phyloP scores from a whole-genome alignment of 2,329 filamentous ascomycete species.

The Aspergillus pseudotamarii region DNA sequence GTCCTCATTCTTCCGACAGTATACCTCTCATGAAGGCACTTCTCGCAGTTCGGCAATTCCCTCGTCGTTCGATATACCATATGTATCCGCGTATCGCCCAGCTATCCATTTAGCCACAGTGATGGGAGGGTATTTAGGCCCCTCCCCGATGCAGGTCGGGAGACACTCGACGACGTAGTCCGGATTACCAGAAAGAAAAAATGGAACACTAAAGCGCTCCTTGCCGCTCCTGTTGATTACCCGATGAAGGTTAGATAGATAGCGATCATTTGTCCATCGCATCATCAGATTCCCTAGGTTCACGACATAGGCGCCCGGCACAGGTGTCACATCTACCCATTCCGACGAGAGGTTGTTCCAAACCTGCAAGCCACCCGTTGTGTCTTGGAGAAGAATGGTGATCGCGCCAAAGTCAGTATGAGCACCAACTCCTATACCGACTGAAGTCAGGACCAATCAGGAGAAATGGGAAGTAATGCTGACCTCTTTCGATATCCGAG shows the following conservation, averaged over 20 bases:
- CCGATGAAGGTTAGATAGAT: constrained; percentile 31
- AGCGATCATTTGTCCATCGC: constrained; percentile 32
- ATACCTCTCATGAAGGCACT: background rate
- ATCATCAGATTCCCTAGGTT: constrained; percentile 36
- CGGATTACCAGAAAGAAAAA: constrained; percentile 31
- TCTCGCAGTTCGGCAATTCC: background rate
- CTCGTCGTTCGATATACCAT: constrained; percentile 8
- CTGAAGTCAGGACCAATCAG: background rate
- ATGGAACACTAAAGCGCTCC: constrained; percentile 31
- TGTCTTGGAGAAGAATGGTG: constrained; percentile 35
- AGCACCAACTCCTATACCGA: constrained; percentile 28
- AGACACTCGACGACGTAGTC: constrained; percentile 29
- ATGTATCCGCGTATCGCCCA: constrained; percentile 28
- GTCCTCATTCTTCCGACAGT: no score
- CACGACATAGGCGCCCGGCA: constrained; percentile 30
- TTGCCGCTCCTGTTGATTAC: constrained; percentile 30
- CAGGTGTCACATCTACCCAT: constrained; percentile 31
- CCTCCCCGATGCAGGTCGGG: constrained; percentile 16
- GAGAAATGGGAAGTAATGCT: background rate
- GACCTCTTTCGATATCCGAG: constrained; percentile 20
- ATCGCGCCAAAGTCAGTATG: constrained; percentile 39
- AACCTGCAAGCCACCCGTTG: constrained; percentile 31
- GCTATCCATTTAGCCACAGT: constrained; percentile 29
- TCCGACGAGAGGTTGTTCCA: constrained; percentile 23
- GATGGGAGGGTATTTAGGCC: constrained; percentile 27